phyloP scores from a whole-genome alignment of 768 basidiomycete species.

The Megacollybia marginata region DNA sequence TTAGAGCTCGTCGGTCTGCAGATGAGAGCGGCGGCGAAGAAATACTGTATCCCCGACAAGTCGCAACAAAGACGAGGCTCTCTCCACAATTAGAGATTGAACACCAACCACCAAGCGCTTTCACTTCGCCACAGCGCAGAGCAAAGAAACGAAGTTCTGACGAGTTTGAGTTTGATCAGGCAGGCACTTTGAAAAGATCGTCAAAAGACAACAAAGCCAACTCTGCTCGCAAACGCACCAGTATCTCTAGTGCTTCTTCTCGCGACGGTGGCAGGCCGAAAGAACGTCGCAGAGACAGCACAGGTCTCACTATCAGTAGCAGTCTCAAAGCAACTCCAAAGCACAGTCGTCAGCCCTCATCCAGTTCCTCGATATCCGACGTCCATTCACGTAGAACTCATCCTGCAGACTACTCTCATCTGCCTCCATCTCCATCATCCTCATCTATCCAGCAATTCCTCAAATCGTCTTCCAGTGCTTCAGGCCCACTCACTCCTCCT shows the following conservation, averaged over 20 bases:
- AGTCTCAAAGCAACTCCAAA: conserved; percentile 27
- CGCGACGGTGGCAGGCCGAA: conserved; percentile 39
- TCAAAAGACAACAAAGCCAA: conserved; percentile 37
- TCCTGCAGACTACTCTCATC: conserved; percentile 76
- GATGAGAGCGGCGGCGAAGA: conserved; percentile 89
- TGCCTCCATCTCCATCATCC: conserved; percentile 89
- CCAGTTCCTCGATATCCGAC: conserved; percentile 60
- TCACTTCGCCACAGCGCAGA: conserved; percentile 41
- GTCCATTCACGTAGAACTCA: conserved; percentile 48
- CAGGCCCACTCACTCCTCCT: conserved; percentile 30
- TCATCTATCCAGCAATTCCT: conserved; percentile 83
- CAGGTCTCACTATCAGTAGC: conserved; percentile 33
- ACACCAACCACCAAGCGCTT: conserved; percentile 62
- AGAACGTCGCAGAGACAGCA: conserved; percentile 50
- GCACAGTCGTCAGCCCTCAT: conserved; percentile 63
- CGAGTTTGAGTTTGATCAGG: conserved; percentile 75
- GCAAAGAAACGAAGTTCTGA: conserved; percentile 75
- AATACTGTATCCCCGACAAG: conserved; percentile 77
- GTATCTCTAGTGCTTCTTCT: conserved; percentile 45
- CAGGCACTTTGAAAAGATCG: conserved; percentile 31
- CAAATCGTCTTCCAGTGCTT: conserved; percentile 41
- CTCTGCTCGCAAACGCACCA: conserved; percentile 64
- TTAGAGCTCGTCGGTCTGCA: conserved; percentile 59
- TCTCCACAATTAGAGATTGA: conserved; percentile 5
- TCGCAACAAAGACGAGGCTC: conserved; percentile 13